Conservation (phyloP, 352 stramenopile genomes). For the Pythium brachiatum region DNA sequence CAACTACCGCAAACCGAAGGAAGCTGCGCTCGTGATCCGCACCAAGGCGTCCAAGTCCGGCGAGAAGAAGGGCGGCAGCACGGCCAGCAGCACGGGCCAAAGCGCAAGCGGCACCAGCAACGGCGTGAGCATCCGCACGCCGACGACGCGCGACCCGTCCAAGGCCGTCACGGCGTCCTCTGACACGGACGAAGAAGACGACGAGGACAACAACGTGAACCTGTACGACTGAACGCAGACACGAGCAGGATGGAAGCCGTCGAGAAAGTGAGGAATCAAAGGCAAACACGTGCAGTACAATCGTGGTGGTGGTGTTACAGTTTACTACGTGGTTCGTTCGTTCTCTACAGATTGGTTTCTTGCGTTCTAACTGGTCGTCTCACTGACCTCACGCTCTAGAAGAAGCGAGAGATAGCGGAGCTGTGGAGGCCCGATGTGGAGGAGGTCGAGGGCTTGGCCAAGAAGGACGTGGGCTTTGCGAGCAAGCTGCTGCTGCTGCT, state of each 20-base stretch:
- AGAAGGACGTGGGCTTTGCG: conserved; percentile 3
- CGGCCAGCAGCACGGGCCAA: conserved; percentile 44
- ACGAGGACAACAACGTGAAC: conserved; percentile 41
- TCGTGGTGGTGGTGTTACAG: background rate
- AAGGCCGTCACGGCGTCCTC: conserved; percentile 39
- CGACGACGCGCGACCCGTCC: conserved; percentile 8
- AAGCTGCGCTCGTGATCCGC: conserved; percentile 74
- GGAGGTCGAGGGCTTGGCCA: conserved; percentile 6
- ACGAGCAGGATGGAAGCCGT: no score
- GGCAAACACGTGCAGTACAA: background rate
- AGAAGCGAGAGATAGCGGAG: conserved; percentile 29
- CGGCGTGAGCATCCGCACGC: conserved; percentile 59
- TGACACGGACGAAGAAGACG: conserved; percentile 77
- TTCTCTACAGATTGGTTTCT: conserved; percentile 5
- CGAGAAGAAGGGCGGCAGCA: conserved; percentile 54
- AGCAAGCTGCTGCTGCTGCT: conserved; percentile 11
- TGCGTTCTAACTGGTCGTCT: background rate
- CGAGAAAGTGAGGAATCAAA: background rate
- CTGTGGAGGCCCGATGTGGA: conserved; percentile 3
- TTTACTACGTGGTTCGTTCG: background rate
- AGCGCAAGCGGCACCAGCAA: conserved; percentile 37
- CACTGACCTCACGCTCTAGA: conserved; percentile 12
- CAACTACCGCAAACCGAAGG: conserved; percentile 71
- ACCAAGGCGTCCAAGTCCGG: conserved; percentile 60
- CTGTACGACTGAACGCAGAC: conserved; percentile 30